A percentile compares a stretch with the other conserved stretches of the same genome.
phyloP scores from a whole-genome alignment of 495 filamentous ascomycete species.

The Platismatia glauca region DNA sequence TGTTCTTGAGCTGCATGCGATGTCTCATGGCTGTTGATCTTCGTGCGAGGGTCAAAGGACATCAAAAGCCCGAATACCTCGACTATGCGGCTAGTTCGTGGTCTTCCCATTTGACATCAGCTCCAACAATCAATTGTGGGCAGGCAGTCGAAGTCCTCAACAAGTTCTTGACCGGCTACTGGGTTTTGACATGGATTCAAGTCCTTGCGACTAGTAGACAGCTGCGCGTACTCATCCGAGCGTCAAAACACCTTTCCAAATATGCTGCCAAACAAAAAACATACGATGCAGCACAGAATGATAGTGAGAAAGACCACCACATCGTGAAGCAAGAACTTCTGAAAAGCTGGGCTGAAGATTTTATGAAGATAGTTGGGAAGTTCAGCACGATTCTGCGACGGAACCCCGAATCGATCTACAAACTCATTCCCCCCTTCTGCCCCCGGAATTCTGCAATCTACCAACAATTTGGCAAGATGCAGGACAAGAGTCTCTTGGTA shows the following conservation, averaged over 20 bases:
- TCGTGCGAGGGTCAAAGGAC: constrained; percentile 17
- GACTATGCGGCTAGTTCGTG: constrained; percentile 27
- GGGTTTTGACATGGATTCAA: constrained; percentile 24
- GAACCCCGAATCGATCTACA: constrained; percentile 31
- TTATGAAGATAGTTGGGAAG: constrained; percentile 32
- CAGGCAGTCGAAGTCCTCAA: constrained; percentile 6
- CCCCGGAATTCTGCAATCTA: constrained; percentile 25
- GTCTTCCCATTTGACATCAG: constrained; percentile 27
- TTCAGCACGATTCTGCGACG: constrained; percentile 27
- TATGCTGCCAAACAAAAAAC: constrained; percentile 11
- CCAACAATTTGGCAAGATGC: constrained; percentile 18
- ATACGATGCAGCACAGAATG: constrained; percentile 3
- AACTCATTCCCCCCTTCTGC: constrained; percentile 33
- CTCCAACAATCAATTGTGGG: constrained; percentile 10
- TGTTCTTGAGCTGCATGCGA: constrained; percentile 25
- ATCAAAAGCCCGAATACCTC: constrained; percentile 17
- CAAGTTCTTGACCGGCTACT: constrained; percentile 16
- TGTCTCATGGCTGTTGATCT: constrained; percentile 19
- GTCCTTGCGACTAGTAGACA: constrained; percentile 12
- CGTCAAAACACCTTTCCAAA: constrained; percentile 17
- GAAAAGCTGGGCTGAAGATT: constrained; percentile 32
- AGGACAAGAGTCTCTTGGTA: constrained; percentile 11
- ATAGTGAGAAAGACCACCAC: background rate
- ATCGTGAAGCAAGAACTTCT: constrained; percentile 21
- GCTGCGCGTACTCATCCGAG: constrained; percentile 13